phyloP scores from a whole-genome alignment of 345 rosid species.

The Pistacia vera region DNA sequence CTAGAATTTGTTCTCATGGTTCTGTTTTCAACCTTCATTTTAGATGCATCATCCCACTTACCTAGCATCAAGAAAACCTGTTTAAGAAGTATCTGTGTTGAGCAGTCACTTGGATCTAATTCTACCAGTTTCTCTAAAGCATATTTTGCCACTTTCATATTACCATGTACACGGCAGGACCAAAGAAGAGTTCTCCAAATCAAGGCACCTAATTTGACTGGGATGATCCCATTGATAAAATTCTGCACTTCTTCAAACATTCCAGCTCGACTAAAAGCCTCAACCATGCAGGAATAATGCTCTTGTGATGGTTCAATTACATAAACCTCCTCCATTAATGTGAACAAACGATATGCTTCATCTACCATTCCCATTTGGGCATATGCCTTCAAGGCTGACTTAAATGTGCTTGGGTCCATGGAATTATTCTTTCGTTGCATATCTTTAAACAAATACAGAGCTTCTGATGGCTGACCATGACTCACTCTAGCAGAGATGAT shows the following conservation, averaged over 20 bases:
- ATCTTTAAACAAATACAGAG: conserved; percentile 19
- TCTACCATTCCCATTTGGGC: conserved; percentile 21
- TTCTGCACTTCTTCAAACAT: conserved; percentile 25
- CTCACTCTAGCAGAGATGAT: conserved; percentile 30
- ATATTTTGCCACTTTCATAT: conserved; percentile 26
- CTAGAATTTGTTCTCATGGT: conserved; percentile 3
- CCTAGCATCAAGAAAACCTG: conserved; percentile 22
- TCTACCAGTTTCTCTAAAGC: conserved; percentile 29
- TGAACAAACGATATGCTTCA: conserved; percentile 21
- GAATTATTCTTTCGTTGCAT: conserved; percentile 22
- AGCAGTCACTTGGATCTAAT: conserved; percentile 26
- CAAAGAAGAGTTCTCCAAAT: conserved; percentile 29
- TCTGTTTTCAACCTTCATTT: neutral
- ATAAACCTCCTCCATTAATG: conserved; percentile 25
- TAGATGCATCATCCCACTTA: conserved; percentile 20
- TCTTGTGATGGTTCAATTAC: conserved; percentile 26
- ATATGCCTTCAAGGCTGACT: conserved; percentile 27
- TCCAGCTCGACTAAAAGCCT: conserved; percentile 27
- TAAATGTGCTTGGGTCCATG: conserved; percentile 19
- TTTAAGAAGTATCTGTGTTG: conserved; percentile 15
- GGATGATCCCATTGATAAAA: conserved; percentile 19
- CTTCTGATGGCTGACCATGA: conserved; percentile 31
- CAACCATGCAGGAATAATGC: conserved; percentile 30
- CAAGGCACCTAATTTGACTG: conserved; percentile 14
- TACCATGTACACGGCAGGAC: conserved; percentile 16